Conservation (phyloP, 768 basidiomycete species). For the Roridomyces roridus region DNA sequence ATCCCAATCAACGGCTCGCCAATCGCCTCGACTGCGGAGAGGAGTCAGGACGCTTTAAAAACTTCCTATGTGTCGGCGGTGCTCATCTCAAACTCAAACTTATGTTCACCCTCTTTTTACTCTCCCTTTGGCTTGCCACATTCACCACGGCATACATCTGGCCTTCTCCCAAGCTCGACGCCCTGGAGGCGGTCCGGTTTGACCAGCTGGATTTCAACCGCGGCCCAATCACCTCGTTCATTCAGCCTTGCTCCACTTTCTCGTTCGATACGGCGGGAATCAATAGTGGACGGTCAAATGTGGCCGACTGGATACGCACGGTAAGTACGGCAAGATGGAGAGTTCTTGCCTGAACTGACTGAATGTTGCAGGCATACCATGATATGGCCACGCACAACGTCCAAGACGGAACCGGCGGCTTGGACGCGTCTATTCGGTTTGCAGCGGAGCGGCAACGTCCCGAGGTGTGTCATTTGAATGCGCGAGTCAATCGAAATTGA, state of each 20-base stretch:
- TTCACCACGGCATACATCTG: not conserved
- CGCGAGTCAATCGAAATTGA: no score
- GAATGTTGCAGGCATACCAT: constrained; percentile 25
- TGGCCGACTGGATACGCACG: not conserved
- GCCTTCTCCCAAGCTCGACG: not conserved
- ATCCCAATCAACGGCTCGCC: no score
- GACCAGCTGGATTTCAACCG: not conserved
- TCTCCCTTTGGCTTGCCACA: no score
- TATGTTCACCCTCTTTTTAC: no score
- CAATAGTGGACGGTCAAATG: not conserved
- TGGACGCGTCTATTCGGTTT: constrained; percentile 32
- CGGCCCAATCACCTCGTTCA: not conserved
- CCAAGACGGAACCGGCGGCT: constrained; percentile 28
- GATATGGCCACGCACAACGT: constrained; percentile 31
- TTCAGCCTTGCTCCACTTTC: not conserved
- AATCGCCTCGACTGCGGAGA: no score
- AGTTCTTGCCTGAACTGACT: not conserved
- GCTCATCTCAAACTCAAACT: no score
- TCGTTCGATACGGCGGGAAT: not conserved
- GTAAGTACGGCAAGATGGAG: not conserved
- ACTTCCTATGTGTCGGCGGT: no score
- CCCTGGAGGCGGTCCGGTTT: not conserved
- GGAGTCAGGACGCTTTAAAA: no score
- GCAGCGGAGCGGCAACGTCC: constrained; percentile 8
- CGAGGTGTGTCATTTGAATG: not conserved